Evolutionary conservation across 2,329 filamentous ascomycete species (phyloP).

Genomic region (Neonectria ditissima): DNA sequence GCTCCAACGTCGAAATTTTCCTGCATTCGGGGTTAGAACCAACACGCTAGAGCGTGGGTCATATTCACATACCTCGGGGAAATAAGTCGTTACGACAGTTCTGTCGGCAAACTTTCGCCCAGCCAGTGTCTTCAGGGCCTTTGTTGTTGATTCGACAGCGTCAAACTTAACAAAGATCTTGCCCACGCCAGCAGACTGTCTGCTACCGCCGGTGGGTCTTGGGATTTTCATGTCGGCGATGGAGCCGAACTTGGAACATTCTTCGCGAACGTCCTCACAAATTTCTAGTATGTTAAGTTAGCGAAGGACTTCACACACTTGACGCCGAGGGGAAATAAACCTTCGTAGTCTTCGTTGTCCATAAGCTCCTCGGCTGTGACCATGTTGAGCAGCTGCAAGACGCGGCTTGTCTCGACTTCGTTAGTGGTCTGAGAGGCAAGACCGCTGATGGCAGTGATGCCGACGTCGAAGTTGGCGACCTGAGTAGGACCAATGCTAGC

Average conservation of each 20-base stretch:
- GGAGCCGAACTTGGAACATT: conserved; percentile 90
- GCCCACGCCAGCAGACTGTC: conserved; percentile 89
- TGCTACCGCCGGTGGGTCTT: conserved; percentile 82
- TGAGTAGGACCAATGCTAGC: conserved; percentile 96
- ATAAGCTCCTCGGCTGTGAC: conserved; percentile 95
- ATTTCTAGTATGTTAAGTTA: conserved; percentile 77
- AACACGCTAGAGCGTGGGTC: background rate
- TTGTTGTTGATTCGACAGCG: conserved; percentile 79
- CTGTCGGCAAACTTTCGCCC: conserved; percentile 96
- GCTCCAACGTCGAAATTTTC: conserved; percentile 95
- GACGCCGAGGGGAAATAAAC: conserved; percentile 59
- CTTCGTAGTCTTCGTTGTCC: conserved; percentile 95
- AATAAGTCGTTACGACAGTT: conserved; percentile 96
- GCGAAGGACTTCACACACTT: conserved; percentile 26
- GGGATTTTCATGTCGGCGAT: conserved; percentile 94
- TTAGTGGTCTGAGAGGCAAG: conserved; percentile 89
- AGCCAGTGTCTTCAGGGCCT: conserved; percentile 88
- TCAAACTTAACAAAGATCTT: conserved; percentile 99
- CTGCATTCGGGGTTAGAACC: conserved; percentile 59
- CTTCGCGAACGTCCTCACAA: conserved; percentile 90
- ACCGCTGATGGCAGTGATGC: conserved; percentile 97
- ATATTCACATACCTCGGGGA: conserved; percentile 78
- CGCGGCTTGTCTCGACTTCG: conserved; percentile 82
- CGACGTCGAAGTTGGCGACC: conserved; percentile 90
- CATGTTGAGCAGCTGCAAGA: conserved; percentile 97